Conservation (phyloP, 306 rosid genomes). For the Castanea sativa region DNA sequence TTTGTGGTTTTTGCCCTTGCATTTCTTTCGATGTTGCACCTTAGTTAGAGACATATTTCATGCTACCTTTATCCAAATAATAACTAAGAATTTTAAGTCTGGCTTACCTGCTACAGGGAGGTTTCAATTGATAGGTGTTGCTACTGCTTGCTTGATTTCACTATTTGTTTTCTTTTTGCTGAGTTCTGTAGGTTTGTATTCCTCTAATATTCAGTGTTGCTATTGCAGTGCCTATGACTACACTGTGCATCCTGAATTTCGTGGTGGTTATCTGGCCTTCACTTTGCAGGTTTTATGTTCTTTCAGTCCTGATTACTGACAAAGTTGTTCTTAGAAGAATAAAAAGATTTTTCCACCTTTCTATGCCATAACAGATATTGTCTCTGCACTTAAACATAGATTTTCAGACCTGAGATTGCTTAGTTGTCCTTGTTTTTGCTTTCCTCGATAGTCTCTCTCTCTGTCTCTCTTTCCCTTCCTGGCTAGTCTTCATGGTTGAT, state of each 20-base stretch:
- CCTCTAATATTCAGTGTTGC: conserved; percentile 6
- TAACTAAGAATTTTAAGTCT: background rate
- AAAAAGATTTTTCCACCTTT: background rate
- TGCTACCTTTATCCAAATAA: background rate
- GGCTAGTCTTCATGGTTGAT: conserved; percentile 7
- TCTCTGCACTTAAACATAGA: background rate
- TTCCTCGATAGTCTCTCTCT: background rate
- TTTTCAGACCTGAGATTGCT: background rate
- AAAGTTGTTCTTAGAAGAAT: conserved; percentile 8
- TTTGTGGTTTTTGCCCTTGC: background rate
- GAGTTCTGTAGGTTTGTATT: conserved; percentile 15
- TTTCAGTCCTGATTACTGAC: conserved; percentile 10
- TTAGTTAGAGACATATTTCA: background rate
- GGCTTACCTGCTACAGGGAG: background rate
- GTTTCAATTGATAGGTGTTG: background rate
- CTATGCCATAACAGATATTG: background rate
- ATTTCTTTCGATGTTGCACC: background rate
- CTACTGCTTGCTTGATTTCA: background rate
- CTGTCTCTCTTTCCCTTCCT: background rate
- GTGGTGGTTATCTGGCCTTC: conserved; percentile 92
- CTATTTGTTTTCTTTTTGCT: conserved; percentile 2
- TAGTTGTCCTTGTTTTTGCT: conserved; percentile 5
- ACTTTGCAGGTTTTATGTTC: conserved; percentile 58
- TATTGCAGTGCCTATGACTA: conserved; percentile 68
- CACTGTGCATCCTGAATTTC: conserved; percentile 60